Base-by-base conservation (phyloP, 176 grass and related monocot genomes). In the Chloris gayana region DNA sequence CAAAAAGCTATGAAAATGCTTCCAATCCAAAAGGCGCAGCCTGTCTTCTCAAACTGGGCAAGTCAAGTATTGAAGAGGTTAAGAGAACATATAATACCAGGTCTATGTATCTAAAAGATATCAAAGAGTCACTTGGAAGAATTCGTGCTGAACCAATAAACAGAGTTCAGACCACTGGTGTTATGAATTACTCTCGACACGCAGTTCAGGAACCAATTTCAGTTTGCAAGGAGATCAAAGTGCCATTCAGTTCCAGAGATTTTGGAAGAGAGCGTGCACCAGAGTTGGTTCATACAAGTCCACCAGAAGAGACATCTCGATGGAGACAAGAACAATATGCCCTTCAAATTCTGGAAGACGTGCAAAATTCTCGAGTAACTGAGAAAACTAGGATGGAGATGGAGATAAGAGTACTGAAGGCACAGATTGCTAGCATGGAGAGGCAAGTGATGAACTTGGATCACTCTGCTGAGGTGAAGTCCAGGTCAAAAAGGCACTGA, bases 251-350 rank as follows among this genome's bases (percentile, higher is more conserved):
- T 65, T n/a, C 29, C 33, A 85, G 76, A 65, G 76, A 63, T 70
- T 81, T 24, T 35, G 76, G 64, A 80, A 74, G 70, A 80, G 87
- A 88, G 13, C 64, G 34, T 50, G 42, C 42, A 64, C 26, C 67
- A 34, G 82, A 85, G 14, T 9, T 89, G 57, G 70, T 84, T 45
- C 75, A 56, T 70, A 76, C 76, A 76, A 59, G 70, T 86, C 73
- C 74, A 83, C 69, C 44, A 69, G 83, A 90, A 83, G 88, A 82
- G 50, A 45, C 41, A 22, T 39, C 74, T 74, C 73, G 80, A 64
- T 83, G 83, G 88, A 73, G 75, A 69, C 88, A 90, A 79, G 88
- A 90, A 51, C 83, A 86, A 45, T 79, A 62, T 7, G 70, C 76
- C 70, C 82, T 85, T 35, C 83, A 81, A 71, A 81, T 89, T 69